A percentile compares a stretch with the other conserved stretches of the same genome.
Evolutionary conservation across 495 filamentous ascomycete species (phyloP).

Genomic region (Aspergillus indologenus): DNA sequence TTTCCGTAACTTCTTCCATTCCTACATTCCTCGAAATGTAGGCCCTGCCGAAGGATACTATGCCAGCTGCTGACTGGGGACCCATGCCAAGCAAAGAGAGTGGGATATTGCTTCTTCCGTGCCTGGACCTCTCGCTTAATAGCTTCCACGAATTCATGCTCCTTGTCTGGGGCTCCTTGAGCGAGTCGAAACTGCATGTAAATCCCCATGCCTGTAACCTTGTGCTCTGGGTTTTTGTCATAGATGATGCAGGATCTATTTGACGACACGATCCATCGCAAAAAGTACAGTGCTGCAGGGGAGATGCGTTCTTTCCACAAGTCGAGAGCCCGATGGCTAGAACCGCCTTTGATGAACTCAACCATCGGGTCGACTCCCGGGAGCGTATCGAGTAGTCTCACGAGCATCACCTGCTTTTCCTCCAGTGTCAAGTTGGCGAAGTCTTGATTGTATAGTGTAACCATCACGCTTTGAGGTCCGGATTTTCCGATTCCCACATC

Average conservation of each 20-base stretch:
- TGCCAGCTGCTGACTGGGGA: constrained; percentile 82
- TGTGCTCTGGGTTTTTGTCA: constrained; percentile 43
- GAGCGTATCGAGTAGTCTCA: constrained; percentile 61
- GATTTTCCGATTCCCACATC: constrained; percentile 3
- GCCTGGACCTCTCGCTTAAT: constrained; percentile 41
- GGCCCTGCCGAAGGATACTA: constrained; percentile 77
- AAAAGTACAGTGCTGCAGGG: constrained; percentile 62
- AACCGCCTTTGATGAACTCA: constrained; percentile 48
- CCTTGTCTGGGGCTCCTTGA: constrained; percentile 89
- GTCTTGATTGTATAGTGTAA: constrained; percentile 50
- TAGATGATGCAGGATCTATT: constrained; percentile 85
- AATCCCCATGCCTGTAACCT: constrained; percentile 60
- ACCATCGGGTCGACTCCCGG: constrained; percentile 65
- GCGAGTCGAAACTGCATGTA: constrained; percentile 84
- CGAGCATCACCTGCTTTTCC: constrained; percentile 53
- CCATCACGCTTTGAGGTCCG: constrained; percentile 15
- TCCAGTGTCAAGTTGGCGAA: constrained; percentile 50
- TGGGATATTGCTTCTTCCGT: constrained; percentile 52
- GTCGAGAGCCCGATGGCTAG: constrained; percentile 40
- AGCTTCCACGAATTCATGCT: constrained; percentile 69
- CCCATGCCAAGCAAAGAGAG: constrained; percentile 83
- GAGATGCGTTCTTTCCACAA: constrained; percentile 62
- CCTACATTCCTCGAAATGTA: constrained; percentile 61
- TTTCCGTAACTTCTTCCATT: constrained; percentile 74
- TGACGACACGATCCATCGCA: constrained; percentile 89